phyloP scores from a whole-genome alignment of 768 basidiomycete species.

The Tephrocybe sp. region DNA sequence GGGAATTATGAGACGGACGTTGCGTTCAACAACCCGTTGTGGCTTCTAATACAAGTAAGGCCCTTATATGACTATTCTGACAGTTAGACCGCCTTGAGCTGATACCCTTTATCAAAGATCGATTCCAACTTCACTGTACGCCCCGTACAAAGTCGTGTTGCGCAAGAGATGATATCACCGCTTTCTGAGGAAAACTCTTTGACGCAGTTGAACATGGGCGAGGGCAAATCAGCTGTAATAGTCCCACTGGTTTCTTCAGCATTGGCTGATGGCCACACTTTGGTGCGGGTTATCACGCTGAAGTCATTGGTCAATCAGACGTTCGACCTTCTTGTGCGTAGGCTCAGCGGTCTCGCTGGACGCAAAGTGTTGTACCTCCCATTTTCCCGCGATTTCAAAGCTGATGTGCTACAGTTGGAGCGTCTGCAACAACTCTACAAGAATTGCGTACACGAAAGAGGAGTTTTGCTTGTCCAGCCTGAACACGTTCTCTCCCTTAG shows the following conservation, averaged over 20 bases:
- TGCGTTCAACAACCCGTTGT: slow-evolving; percentile 32
- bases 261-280: slow-evolving; percentile 41
- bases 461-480: slow-evolving; percentile 49
- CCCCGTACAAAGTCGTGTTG: slow-evolving; percentile 39
- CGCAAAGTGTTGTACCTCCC: slow-evolving; percentile 50
- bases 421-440: slow-evolving; percentile 31
- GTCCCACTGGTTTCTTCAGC: slow-evolving; percentile 40
- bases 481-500: slow-evolving; percentile 54
- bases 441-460: slow-evolving; percentile 37
- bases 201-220: slow-evolving; percentile 59
- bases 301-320: slow-evolving; percentile 47
- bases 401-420: slow-evolving; percentile 17
- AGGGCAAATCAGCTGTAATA: slow-evolving; percentile 55
- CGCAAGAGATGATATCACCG: slow-evolving; percentile 48
- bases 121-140: slow-evolving; percentile 45
- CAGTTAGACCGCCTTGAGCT: not conserved
- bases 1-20: slow-evolving; percentile 1
- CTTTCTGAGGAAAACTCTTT: slow-evolving; percentile 31
- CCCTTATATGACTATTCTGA: not conserved
- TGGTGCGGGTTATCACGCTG: slow-evolving; percentile 51
- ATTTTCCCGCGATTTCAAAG: slow-evolving; percentile 41
- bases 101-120: slow-evolving; percentile 15
- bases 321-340: slow-evolving; percentile 46
- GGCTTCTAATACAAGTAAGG: slow-evolving; percentile 44
- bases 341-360: slow-evolving; percentile 43